Base-by-base conservation (phyloP, 164 flowering plant genomes). In the Aristolochia contorta region DNA sequence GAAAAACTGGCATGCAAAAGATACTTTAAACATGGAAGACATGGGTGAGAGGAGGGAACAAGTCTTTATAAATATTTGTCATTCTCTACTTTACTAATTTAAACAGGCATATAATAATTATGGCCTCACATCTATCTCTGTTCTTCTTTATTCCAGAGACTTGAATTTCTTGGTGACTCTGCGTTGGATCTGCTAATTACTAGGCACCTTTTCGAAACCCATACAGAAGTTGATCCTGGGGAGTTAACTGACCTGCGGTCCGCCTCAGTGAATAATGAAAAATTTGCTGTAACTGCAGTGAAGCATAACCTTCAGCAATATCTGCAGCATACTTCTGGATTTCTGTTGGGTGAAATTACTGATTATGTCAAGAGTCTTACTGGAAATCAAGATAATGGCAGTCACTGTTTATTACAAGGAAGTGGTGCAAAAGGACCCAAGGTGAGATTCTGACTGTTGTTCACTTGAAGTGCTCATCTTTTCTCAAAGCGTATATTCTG, bases 91-190 rank as follows among this genome's bases (percentile, higher is more conserved):
- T 27, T 27, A 27, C 30, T 27, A 5, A 27, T 27, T 37, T 37
- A 37, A 37, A 10, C 43, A 37, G 9, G 3, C 12, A 10, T 37
- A 10, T 58, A 14, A 23, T 27, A 5, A 27, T 27, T 27, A 27
- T 12, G 32, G 43, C 19, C 14, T 48, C 33, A 25, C 7, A 53
- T 53, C 32, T 43, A 27, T 24, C 45, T 54, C 18, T 24, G 18
- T 8, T 27, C 20, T 32, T 56, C 9, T 21, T 49, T 53, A 8
- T 52, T 4, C 55, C 80, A 92, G 97, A 81, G 99, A 78, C 93
- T 93, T 47, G 97, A 93, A 73, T 93, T 83, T 79, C 89, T 93
- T 23, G 97, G 99, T 7, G 97, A 93, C 62, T 73, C 97, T 48
- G 92, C 83, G 21, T 57, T 93, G 79, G 99, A 88, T 73, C 54